Percentiles rank a stretch among this genome's conserved stretches.
Conservation (phyloP, 192 early-diverging fungal species). For the Physocladia obscura region DNA sequence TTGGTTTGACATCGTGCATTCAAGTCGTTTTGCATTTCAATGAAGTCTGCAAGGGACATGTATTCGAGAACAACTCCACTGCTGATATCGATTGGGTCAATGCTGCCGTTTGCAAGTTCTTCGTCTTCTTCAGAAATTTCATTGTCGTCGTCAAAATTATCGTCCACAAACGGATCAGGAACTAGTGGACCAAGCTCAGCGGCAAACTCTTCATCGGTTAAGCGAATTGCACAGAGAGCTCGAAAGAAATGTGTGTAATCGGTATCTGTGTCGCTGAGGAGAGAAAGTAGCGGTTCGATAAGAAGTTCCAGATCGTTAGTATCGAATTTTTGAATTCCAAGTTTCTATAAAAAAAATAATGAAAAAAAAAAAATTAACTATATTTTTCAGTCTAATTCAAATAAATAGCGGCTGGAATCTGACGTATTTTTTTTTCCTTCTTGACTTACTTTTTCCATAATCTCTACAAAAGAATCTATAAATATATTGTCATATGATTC, state of each 20-base stretch:
- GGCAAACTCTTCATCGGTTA: slow-evolving; percentile 34
- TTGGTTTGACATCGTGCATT: background rate
- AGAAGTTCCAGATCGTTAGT: slow-evolving; percentile 52
- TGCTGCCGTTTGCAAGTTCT: background rate
- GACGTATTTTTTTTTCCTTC: no score
- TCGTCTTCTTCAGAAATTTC: background rate
- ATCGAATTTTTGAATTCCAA: slow-evolving; percentile 31
- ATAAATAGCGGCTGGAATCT: no score
- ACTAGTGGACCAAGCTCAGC: slow-evolving; percentile 30
- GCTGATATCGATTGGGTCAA: no score
- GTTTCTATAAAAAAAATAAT: slow-evolving; percentile 29
- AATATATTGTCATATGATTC: slow-evolving; percentile 54
- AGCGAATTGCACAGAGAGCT: slow-evolving; percentile 57
- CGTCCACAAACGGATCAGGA: slow-evolving; percentile 1
- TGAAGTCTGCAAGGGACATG: background rate
- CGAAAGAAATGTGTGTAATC: slow-evolving; percentile 82
- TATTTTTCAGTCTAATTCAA: no score
- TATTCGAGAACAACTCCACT: background rate
- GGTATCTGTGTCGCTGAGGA: slow-evolving; percentile 54
- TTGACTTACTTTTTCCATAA: slow-evolving; percentile 70
- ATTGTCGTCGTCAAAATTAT: slow-evolving; percentile 9
- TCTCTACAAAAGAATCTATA: slow-evolving; percentile 43
- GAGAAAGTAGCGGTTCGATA: slow-evolving; percentile 61
- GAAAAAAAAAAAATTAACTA: no score
- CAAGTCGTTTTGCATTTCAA: background rate